Base-by-base conservation (phyloP, 768 basidiomycete genomes). In the Mycena latifolia region DNA sequence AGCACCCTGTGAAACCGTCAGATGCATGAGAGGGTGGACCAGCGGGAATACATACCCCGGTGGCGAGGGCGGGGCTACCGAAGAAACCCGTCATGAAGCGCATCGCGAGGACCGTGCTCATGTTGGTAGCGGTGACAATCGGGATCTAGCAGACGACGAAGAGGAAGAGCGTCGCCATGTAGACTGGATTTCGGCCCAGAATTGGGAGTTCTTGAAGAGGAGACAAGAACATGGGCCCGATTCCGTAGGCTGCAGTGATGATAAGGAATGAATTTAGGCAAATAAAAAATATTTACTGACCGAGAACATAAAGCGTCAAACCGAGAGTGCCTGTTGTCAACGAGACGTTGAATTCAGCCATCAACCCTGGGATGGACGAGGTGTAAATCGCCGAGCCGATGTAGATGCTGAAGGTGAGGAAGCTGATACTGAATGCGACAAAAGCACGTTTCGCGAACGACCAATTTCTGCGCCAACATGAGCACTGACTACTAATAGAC, bases 331-430 rank as follows among this genome's bases (percentile, higher is more conserved):
- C 76, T 0, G 72, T 71, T 20, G 75, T 74, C 11, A 55, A 59
- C 41, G 75, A 76, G 14, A 77, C 72, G 35, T 74, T 67, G 67
- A 76, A 79, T 4, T 76, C 69, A 2, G 65, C 24, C 39, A 75
- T 55, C 20, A 79, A 54, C 7, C 63, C 71, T 3, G 73, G 71
- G 22, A 77, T 75, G 8, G 74, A 74, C 18, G 78, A 69, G 0
- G 75, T 74, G 61, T 77, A 78, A 43, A 79, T 78, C 20, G 75
- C 74, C 12, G 78, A 76, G 55, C 78, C 78, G 62, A 79, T 75
- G 67, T 79, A 80, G 28, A 79, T 72, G 51, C 72, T 69, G 60
- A 78, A 75, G 1, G 78, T 79, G 52, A 80, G 63, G 48, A 79
- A 65, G 50, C 76, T 76, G n/a, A 78, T 76, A 43, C 72, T 72